A percentile compares a stretch with the other conserved stretches of the same genome.
Conservation (phyloP, 345 rosid genomes). For the Psidium friedrichsthalianum region DNA sequence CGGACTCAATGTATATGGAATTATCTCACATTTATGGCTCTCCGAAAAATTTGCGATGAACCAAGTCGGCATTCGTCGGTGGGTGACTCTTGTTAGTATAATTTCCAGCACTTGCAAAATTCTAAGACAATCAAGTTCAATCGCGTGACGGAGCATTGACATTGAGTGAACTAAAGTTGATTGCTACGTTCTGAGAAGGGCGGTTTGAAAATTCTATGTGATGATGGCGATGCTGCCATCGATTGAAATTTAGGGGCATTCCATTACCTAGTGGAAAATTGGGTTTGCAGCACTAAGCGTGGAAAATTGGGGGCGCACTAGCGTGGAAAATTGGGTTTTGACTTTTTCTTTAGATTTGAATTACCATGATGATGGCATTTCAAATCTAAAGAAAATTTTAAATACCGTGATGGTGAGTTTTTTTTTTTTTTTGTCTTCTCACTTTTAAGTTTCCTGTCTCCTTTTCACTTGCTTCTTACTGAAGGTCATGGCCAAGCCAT, state of each 20-base stretch:
- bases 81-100: not conserved
- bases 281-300: not conserved
- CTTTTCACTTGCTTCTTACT: not conserved
- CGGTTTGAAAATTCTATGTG: not conserved
- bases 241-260: not conserved
- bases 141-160: not conserved
- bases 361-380: not conserved
- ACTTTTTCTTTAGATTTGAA: not conserved
- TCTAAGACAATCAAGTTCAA: not conserved
- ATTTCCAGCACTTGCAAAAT: not conserved
- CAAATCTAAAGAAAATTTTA: too few relatives aligned
- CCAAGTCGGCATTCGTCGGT: not conserved
- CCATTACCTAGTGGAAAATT: not conserved
- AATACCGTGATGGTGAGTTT: not conserved
- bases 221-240: not conserved
- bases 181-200: not conserved
- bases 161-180: not conserved
- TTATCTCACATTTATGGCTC: not conserved
- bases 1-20: not conserved
- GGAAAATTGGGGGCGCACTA: too few relatives aligned
- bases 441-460: not conserved
- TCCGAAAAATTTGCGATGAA: not conserved
- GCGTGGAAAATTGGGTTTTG: not conserved
- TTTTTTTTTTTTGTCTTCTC: too few relatives aligned
- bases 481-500: not conserved